phyloP scores from a whole-genome alignment of 1,284 basidiomycete species.

The Fistulinella cinereoalba region DNA sequence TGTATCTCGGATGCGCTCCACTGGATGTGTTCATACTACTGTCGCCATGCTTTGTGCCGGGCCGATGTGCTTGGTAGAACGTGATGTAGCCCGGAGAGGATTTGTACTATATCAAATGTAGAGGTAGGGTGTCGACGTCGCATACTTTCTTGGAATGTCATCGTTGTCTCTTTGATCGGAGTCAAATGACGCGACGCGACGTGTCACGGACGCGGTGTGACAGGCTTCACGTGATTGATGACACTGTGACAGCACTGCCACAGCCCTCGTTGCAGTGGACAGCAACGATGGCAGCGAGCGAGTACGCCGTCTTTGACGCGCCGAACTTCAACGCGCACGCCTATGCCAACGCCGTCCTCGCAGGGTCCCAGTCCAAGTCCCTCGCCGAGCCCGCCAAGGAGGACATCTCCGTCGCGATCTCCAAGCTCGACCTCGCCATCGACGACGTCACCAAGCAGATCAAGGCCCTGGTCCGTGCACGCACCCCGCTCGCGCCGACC shows the following conservation, averaged over 20 bases:
- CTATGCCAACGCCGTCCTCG: conserved; percentile 84
- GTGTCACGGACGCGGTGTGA: conserved; percentile 33
- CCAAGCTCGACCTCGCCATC: conserved; percentile 78
- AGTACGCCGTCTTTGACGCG: conserved; percentile 67
- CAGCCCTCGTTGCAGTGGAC: conserved; percentile 24
- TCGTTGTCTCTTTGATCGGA: neutral
- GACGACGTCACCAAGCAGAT: conserved; percentile 89
- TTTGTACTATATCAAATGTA: conserved; percentile 27
- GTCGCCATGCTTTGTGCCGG: conserved; percentile 25
- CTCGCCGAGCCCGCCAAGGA: conserved; percentile 64
- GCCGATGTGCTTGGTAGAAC: conserved; percentile 17
- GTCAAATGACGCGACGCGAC: conserved; percentile 27
- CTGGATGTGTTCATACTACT: conserved; percentile 13
- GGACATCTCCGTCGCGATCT: conserved; percentile 83
- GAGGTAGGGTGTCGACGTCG: conserved; percentile 8
- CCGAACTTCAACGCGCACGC: conserved; percentile 80
- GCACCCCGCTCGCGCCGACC: no score
- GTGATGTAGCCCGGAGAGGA: conserved; percentile 17
- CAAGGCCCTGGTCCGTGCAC: conserved; percentile 65
- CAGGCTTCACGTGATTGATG: conserved; percentile 23
- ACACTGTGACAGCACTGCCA: conserved; percentile 23
- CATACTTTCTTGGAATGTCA: conserved; percentile 6
- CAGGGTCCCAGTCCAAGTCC: conserved; percentile 45
- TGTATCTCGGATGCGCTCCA: conserved; percentile 6
- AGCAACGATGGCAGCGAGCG: no score